Evolutionary conservation across 1,139 yeast species (phyloP).

Genomic region (Scheffersomyces titani): DNA sequence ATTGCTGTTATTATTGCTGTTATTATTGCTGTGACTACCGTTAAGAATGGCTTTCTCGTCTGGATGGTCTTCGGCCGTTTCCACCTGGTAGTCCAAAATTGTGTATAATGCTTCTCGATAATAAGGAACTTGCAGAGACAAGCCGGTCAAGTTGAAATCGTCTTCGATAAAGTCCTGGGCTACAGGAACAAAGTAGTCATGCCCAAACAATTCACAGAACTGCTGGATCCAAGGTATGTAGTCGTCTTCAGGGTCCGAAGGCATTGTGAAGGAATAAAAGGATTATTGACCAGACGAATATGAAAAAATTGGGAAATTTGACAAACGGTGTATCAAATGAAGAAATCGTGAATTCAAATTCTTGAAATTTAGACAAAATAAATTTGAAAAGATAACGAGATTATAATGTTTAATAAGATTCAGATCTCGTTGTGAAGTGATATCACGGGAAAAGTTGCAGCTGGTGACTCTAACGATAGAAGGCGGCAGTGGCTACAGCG

Average conservation of each 20-base stretch:
- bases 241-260: constrained; percentile 55
- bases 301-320: not conserved
- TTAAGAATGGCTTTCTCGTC: constrained; percentile 14
- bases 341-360: not conserved
- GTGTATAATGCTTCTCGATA: constrained; percentile 91
- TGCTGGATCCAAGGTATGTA: constrained; percentile 88
- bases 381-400: not conserved
- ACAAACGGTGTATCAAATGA: not conserved
- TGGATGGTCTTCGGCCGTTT: constrained; percentile 58
- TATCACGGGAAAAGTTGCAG: not conserved
- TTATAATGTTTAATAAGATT: no score
- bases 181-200: constrained; percentile 91
- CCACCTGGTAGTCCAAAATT: constrained; percentile 76
- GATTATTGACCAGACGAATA: not conserved
- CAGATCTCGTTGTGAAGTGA: not conserved
- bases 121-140: constrained; percentile 82
- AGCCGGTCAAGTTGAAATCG: constrained; percentile 92
- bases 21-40: constrained; percentile 8
- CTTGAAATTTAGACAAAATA: no score
- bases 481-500: not conserved
- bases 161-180: constrained; percentile 93
- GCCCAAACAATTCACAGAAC: constrained; percentile 85
- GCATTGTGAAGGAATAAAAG: constrained; percentile 23
- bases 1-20: constrained; percentile 5
- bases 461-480: not conserved